phyloP scores from a whole-genome alignment of 441 rosid genomes.

The Adansonia rubrostipa region DNA sequence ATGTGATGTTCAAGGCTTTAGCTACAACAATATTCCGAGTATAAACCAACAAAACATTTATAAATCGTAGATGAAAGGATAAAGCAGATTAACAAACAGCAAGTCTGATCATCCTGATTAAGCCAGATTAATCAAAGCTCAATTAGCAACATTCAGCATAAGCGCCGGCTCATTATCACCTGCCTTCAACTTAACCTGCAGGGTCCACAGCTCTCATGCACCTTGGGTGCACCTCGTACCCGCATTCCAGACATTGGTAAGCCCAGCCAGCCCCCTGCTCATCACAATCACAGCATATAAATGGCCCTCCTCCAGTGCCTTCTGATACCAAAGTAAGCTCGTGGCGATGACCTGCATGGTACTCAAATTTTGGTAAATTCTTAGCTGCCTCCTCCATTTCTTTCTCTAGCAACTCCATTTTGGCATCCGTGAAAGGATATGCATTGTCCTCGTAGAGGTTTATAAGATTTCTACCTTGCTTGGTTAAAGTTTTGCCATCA shows the following conservation, averaged over 20 bases:
- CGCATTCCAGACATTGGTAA: slow-evolving; percentile 64
- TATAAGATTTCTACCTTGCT: slow-evolving; percentile 49
- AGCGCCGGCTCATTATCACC: slow-evolving; percentile 13
- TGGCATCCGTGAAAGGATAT: slow-evolving; percentile 57
- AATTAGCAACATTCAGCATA: slow-evolving; percentile 16
- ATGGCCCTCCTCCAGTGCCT: slow-evolving; percentile 61
- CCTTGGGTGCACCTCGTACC: slow-evolving; percentile 75
- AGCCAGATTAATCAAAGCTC: not conserved
- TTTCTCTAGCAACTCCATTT: slow-evolving; percentile 43
- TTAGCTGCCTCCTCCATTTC: slow-evolving; percentile 56
- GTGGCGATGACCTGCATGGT: slow-evolving; percentile 53
- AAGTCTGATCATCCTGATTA: not conserved
- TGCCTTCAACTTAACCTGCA: not conserved
- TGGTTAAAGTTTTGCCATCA: slow-evolving; percentile 60
- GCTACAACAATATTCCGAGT: not conserved
- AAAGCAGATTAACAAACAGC: not conserved
- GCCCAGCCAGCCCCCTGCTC: slow-evolving; percentile 68
- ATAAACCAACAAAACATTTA: not conserved
- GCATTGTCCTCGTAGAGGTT: slow-evolving; percentile 57
- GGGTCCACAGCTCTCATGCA: slow-evolving; percentile 43
- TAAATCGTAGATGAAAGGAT: not conserved
- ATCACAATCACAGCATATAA: slow-evolving; percentile 63
- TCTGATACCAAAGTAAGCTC: slow-evolving; percentile 58
- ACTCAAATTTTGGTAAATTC: slow-evolving; percentile 44
- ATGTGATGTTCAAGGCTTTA: not conserved